Evolutionary conservation across 257 asterid genomes (phyloP), one percentile per base, ranked within the genome.

Genomic region (Solanum okadae): DNA sequence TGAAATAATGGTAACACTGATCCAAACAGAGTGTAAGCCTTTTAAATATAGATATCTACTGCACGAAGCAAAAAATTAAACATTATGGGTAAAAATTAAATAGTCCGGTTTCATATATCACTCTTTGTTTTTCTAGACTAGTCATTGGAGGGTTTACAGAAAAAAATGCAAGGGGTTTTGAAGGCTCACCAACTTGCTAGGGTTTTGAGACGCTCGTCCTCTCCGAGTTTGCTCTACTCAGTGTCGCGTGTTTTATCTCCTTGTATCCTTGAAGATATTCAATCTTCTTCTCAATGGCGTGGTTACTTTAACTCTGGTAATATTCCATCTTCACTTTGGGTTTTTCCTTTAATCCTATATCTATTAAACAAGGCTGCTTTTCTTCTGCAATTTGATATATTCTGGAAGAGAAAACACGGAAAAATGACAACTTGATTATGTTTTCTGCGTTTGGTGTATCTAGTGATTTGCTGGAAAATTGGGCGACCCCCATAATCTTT

Each of bases 131-230:
- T 4, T 76, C 2, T 76, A 76, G 34, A 23, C 34, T 38, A 23
- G 84, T n/a, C 63, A 78, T 9, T 79, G 40, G 85, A 79, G 85
- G 67, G 85, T 79, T 79, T 27, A 79, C 13, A 44, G 16, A 2
- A 79, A 93, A 91, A 91, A 93, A 93, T 94, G 95, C 92, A 90
- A 91, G 88, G 92, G 52, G 76, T 89, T 76, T 89, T 86, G 78
- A 93, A 89, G 83, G 89, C 92, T 20, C 90, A 87, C 33, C 89
- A 89, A 79, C 84, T 88, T 67, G 84, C 87, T 91, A 94, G 93
- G 94, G 93, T 89, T 90, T 65, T 90, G 83, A 90, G 52, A 67
- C 83, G 79, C 86, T 89, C 90, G 5, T 77, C 88, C 37, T 27
- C 85, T 79, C 83, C 91, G 73, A 88, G 65, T 87, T 13, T 92